Base-by-base conservation (phyloP, 768 basidiomycete genomes). In the Tephrocybe sp. region DNA sequence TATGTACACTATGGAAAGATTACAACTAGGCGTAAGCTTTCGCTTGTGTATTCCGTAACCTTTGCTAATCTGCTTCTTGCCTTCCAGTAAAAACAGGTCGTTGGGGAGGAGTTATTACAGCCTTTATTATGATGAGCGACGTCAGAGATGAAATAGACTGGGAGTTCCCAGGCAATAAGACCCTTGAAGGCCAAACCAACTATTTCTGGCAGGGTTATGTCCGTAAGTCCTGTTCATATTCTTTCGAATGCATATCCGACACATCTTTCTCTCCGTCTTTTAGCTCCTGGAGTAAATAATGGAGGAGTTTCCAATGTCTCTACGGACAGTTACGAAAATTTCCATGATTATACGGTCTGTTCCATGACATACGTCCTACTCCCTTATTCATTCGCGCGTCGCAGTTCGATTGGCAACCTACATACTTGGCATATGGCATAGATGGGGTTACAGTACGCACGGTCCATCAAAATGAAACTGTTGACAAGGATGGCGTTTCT, bases 61-160 rank as follows among this genome's bases (percentile, higher is more conserved):
- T n/a, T 19, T 11, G 2, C 31, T 49, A 16, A 34, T 39, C 2
- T 23, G 9, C 11, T 45, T 26, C 13, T 13, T 12, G 9, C n/a
- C 1, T 4, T 48, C 48, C 59, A 87, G 86, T 90, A 57, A 91
- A 90, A 70, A 86, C 89, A 0, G 82, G 87, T 36, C 79, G 81
- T 50, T 91, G 88, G 89, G 75, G 64, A 14, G 91, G 91, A 31
- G 84, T 94, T 6, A 86, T 95, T 47, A 85, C 86, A 0, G 91
- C 92, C 8, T 88, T 87, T 68, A 89, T 91, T 60, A 87, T 85
- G 5, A 92, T 92, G 91, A 82, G 80, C 59, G 80, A 85, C 56
- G 76, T 91, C 59, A 90, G 88, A 64, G 87, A 90, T 61, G 90
- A 92, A 63, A 88, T 92, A 45, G 89, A 92, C 56, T 91, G 90